These are phyloP conservation scores for Cephaloascus albidus DNA, from an alignment of 805 yeast species.

Conservation along the genomic window DNA sequence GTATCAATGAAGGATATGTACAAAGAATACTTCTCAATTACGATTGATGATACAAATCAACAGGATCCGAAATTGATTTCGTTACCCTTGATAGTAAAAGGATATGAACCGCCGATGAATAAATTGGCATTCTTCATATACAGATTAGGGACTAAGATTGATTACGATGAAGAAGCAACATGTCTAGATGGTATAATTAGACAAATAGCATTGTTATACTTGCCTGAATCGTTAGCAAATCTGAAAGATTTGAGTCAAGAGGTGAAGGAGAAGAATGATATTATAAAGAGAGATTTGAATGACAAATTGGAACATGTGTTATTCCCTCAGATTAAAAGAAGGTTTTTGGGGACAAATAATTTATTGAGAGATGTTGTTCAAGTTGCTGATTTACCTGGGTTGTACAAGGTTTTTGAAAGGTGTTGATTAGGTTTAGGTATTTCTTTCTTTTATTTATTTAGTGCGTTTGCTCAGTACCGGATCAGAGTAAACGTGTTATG, in stretches of 20 bases:
- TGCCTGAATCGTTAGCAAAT: slow-evolving; percentile 46
- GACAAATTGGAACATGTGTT: slow-evolving; percentile 42
- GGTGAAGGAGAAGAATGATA: slow-evolving; percentile 12
- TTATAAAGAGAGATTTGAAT: slow-evolving; percentile 14
- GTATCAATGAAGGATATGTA: slow-evolving; percentile 65
- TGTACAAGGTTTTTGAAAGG: slow-evolving; percentile 88
- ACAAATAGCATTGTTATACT: slow-evolving; percentile 65
- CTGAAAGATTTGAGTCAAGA: slow-evolving; percentile 8
- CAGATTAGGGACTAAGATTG: slow-evolving; percentile 46
- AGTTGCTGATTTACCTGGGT: slow-evolving; percentile 84
- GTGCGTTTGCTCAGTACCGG: no score
- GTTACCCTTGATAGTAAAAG: slow-evolving; percentile 63
- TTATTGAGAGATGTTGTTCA: slow-evolving; percentile 56
- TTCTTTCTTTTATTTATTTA: no score
- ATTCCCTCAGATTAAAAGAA: slow-evolving; percentile 55
- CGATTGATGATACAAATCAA: slow-evolving; percentile 20
- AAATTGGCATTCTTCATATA: slow-evolving; percentile 64
- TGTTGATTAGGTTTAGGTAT: no score
- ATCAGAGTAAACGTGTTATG: no score
- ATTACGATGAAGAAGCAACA: slow-evolving; percentile 58
- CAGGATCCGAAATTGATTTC: slow-evolving; percentile 28
- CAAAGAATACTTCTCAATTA: slow-evolving; percentile 64
- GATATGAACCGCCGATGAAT: slow-evolving; percentile 49
- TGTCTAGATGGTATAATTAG: slow-evolving; percentile 60
- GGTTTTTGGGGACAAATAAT: slow-evolving; percentile 54